Conservation (phyloP, 306 rosid genomes). For the Oxytropis ochrocephala region DNA sequence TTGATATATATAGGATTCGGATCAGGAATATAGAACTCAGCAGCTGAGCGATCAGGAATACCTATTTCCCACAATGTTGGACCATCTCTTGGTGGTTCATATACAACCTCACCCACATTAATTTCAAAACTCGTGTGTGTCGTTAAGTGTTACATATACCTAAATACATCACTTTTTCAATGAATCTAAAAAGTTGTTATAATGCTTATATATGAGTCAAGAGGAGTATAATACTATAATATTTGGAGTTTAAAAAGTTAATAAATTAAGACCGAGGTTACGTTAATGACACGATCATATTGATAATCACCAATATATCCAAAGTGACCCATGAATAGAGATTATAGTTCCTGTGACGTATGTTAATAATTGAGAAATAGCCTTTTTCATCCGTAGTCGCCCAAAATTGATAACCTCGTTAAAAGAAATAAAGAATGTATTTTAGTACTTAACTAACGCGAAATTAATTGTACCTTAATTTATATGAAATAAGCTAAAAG, state of each 20-base stretch:
- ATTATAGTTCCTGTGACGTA: slow-evolving; percentile 47
- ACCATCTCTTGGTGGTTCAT: slow-evolving; percentile 77
- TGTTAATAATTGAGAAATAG: slow-evolving; percentile 42
- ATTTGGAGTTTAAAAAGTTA: neutral
- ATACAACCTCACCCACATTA: slow-evolving; percentile 49
- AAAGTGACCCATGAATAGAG: slow-evolving; percentile 69
- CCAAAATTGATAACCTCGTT: slow-evolving; percentile 92
- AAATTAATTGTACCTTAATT: no score
- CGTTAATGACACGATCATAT: slow-evolving; percentile 25
- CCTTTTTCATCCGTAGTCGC: slow-evolving; percentile 60
- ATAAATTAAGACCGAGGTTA: slow-evolving; percentile 51
- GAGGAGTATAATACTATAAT: neutral
- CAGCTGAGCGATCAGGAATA: slow-evolving; percentile 81
- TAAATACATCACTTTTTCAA: no score
- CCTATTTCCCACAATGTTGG: slow-evolving; percentile 96
- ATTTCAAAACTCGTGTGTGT: slow-evolving; percentile 40
- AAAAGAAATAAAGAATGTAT: neutral
- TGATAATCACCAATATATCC: slow-evolving; percentile 62
- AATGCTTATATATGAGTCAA: no score
- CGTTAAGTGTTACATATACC: no score
- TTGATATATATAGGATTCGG: slow-evolving; percentile 69
- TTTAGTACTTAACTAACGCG: no score
- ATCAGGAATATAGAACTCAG: slow-evolving; percentile 73
- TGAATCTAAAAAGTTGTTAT: no score
- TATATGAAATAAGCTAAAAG: no score